Evolutionary conservation across 106 monocot genomes (phyloP).

Genomic region (Narthecium ossifragum): DNA sequence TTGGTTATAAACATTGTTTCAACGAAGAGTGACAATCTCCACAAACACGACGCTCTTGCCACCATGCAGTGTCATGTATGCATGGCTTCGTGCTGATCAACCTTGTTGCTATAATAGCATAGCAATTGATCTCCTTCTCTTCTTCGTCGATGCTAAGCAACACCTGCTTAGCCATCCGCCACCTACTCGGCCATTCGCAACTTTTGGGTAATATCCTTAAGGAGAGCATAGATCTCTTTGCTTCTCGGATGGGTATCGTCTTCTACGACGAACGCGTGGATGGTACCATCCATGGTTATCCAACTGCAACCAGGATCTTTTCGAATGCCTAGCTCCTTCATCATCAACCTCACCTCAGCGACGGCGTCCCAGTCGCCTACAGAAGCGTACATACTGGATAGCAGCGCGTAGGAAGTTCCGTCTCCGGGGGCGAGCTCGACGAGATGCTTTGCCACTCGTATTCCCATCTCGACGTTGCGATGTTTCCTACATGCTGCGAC

Average conservation of each 20-base stretch:
- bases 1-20: no score
- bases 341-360: slow-evolving; percentile 3
- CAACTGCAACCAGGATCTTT: slow-evolving; percentile 24
- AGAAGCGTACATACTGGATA: slow-evolving; percentile 17
- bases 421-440: background rate
- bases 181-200: background rate
- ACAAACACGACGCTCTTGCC: slow-evolving; percentile 1
- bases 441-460: background rate
- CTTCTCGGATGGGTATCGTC: slow-evolving; percentile 3
- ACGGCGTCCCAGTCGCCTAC: slow-evolving; percentile 5
- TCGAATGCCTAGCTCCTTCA: slow-evolving; percentile 8
- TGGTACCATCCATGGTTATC: background rate
- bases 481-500: slow-evolving; percentile 13
- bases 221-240: background rate
- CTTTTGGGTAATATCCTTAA: background rate
- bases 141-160: slow-evolving; percentile 4
- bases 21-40: slow-evolving; percentile 7
- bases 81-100: background rate
- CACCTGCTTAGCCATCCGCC: background rate
- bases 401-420: slow-evolving; percentile 7
- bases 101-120: slow-evolving; percentile 3
- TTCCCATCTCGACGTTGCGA: slow-evolving; percentile 2
- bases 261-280: slow-evolving; percentile 5
- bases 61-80: background rate
- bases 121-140: slow-evolving; percentile 2